Evolutionary conservation across 2,329 filamentous ascomycete species (phyloP).

Genomic region (Fusarium sp.): DNA sequence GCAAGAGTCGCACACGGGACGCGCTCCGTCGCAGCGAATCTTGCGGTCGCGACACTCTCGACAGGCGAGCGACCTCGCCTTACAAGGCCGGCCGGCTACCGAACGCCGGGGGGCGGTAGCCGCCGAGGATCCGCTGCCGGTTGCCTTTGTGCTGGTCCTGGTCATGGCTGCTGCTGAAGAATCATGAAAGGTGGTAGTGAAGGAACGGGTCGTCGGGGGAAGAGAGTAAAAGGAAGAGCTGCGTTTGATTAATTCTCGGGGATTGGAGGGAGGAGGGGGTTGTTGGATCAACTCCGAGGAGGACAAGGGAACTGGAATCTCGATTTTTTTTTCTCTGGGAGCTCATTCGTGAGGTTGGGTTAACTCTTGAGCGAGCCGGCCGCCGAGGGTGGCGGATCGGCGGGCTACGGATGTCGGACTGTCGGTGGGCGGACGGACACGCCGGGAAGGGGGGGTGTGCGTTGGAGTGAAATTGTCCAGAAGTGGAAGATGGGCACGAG

Average conservation of each 20-base stretch:
- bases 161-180: conserved; percentile 1
- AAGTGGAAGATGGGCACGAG: conserved; percentile 4
- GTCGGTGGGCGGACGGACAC: conserved; percentile 15
- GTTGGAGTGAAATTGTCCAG: not conserved
- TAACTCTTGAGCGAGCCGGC: not conserved
- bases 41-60: conserved; percentile 45
- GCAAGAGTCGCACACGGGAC: conserved; percentile 43
- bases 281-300: not conserved
- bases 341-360: conserved; percentile 30
- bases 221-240: not conserved
- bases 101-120: conserved; percentile 29
- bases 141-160: conserved; percentile 16
- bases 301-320: not conserved
- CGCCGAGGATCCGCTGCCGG: conserved; percentile 32
- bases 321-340: not conserved
- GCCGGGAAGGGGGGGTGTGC: not conserved
- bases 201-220: not conserved
- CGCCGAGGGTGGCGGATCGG: not conserved
- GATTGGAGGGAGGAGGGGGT: not conserved
- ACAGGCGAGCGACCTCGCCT: conserved; percentile 42
- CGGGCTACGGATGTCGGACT: conserved; percentile 27
- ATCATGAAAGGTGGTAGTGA: not conserved
- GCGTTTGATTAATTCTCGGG: not conserved
- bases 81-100: conserved; percentile 37
- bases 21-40: conserved; percentile 43